phyloP scores from a whole-genome alignment of 176 grass and related monocot genomes.

The Areca catechu region DNA sequence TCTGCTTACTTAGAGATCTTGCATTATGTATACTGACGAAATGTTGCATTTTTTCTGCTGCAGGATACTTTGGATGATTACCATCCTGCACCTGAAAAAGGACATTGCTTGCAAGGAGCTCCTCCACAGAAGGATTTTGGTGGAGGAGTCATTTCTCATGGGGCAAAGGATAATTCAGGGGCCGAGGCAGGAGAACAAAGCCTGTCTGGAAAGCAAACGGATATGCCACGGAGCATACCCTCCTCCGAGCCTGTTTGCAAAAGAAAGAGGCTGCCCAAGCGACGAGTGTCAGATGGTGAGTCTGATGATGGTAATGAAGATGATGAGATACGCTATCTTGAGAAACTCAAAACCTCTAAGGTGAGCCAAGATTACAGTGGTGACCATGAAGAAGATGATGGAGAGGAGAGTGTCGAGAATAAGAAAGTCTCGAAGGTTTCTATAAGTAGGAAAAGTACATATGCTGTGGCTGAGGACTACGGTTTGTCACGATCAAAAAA shows the following conservation, averaged over 20 bases:
- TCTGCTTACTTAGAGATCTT: no score
- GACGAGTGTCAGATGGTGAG: conserved; percentile 30
- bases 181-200: conserved; percentile 26
- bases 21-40: no score
- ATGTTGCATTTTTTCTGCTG: conserved; percentile 5
- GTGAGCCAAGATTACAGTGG: conserved; percentile 5
- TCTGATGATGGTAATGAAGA: conserved; percentile 29
- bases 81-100: conserved; percentile 18
- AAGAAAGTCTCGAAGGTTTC: conserved; percentile 27
- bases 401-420: conserved; percentile 28
- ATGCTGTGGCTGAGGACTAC: conserved; percentile 34
- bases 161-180: conserved; percentile 29
- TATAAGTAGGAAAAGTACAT: conserved; percentile 20
- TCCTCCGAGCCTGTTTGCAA: conserved; percentile 55
- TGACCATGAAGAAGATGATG: conserved; percentile 27
- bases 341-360: conserved; percentile 26
- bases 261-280: conserved; percentile 65
- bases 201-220: conserved; percentile 25
- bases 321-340: conserved; percentile 28
- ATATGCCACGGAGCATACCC: conserved; percentile 12
- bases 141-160: conserved; percentile 18
- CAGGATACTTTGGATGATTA: conserved; percentile 1
- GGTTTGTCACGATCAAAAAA: conserved; percentile 24
- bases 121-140: conserved; percentile 27
- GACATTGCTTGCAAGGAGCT: conserved; percentile 28